Evolutionary conservation across 352 stramenopile species (phyloP), one percentile per base, ranked within the genome.

Genomic region (Globisporangium cystogenes): DNA sequence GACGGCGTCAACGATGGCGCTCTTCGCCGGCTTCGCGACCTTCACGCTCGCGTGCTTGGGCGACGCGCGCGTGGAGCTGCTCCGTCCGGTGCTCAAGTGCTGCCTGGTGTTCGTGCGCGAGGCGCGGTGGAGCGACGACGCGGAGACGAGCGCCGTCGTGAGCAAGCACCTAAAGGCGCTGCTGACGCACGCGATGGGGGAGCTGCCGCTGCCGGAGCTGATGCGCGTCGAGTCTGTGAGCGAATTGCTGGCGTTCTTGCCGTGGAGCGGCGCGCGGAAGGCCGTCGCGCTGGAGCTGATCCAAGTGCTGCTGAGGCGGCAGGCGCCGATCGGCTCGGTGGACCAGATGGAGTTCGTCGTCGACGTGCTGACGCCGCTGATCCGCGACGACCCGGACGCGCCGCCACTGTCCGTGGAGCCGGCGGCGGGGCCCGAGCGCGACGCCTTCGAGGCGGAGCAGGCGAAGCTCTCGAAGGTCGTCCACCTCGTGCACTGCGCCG

Each of bases 391-490:
- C 36, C 70, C 68, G 11, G 74, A 70, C 43, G 70, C 74, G 4
- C 45, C 65, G 20, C 42, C 60, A 18, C 35, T 67, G n/a, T 55
- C 59, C 7, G 60, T 46, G 14, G 62, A 72, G 10, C 51, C 67
- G 24, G 33, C 67, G 24, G 31, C 53, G 7, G 53, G 46, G 15
- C 31, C 54, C 7, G 35, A 61, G 3, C 64, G 71, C 39, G 60
- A 85, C 63, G 74, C 70, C 5, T 88, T 93, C 60, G 86, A 89
- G 61, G 52, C 74, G 31, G 95, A 99, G 57, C 90, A 98, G 59
- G 68, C 86, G 18, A 70, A 96, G 15, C 75, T 99, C 23, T 89
- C 93, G 16, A 97, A 96, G 52, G 59, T 99, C 7, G 66, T 99
- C 18, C 91, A 99, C 60, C 60, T 98, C n/a, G 71, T 99, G 21